Conservation (phyloP, 2,329 filamentous ascomycete genomes). For the Neoascochyta sp. region DNA sequence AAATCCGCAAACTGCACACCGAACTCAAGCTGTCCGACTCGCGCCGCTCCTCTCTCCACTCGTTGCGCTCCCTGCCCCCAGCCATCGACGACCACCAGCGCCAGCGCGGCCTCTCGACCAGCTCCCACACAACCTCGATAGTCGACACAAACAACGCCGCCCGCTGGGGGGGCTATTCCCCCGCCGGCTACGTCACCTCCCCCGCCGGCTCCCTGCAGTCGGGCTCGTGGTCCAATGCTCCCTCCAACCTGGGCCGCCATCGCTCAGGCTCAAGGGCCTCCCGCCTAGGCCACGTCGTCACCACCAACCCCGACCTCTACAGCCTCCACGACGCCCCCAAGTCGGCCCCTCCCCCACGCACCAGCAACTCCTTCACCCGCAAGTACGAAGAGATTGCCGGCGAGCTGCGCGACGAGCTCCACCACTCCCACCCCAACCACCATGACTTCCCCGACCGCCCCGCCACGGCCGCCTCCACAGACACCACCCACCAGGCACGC, state of each 20-base stretch:
- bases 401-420: constrained; percentile 31
- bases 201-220: constrained; percentile 59
- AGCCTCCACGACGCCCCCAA: constrained; percentile 9
- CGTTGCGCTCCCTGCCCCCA: constrained; percentile 44
- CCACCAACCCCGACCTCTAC: too few relatives aligned
- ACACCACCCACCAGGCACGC: constrained; percentile 63
- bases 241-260: constrained; percentile 31
- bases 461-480: constrained; percentile 53
- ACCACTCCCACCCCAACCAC: constrained; percentile 6
- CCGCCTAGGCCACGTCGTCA: constrained; percentile 40
- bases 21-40: constrained; percentile 69
- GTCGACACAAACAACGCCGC: constrained; percentile 65
- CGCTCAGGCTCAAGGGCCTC: constrained; percentile 43
- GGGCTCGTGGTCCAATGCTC: constrained; percentile 42
- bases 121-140: constrained; percentile 56
- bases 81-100: constrained; percentile 28
- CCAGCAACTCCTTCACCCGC: constrained; percentile 36
- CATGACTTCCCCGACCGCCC: constrained; percentile 44
- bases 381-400: constrained; percentile 38
- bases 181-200: constrained; percentile 64
- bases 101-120: constrained; percentile 42
- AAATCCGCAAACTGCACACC: constrained; percentile 68
- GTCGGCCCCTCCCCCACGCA: constrained; percentile 20
- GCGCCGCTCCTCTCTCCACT: constrained; percentile 60
- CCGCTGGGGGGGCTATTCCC: constrained; percentile 67